Base-by-base conservation (phyloP, 345 rosid genomes). In the Fremontodendron californicum region DNA sequence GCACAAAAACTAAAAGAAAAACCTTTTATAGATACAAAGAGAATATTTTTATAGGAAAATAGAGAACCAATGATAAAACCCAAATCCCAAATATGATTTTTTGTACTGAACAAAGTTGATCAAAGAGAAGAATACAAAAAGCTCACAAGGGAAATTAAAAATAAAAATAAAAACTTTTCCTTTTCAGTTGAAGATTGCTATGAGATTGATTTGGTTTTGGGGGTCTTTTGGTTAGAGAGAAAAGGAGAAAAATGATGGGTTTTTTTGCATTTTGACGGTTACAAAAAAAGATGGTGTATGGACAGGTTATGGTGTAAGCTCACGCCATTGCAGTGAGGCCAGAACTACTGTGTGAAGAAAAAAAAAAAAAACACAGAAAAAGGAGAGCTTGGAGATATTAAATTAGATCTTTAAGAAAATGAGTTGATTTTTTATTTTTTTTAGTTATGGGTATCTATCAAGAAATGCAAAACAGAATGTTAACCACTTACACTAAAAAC, bases 301-400 rank as follows among this genome's bases (percentile, higher is more conserved):
- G 77, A 62, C 62, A 72, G 81, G 83, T 58, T 54, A 77, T 55
- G 49, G 84, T 78, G 69, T 64, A 71, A 76, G 78, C 81, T 78
- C 78, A 73, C 78, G 67, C 85, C 87, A 77, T 84, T 73, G 54
- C 78, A 74, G 77, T 46, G 78, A 79, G 86, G 77, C 27, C 80
- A 68, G 75, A 81, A 61, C 75, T 72, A 33, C 67, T 46, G 73
- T 49, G 79, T 9, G 48, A 35, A 35, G n/a, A n/a, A 13, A 45
- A 65, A 52, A 40, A 42, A 21, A 23, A 21, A 55, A 2, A 12
- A 19, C 5, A 9, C 3, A 51, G 21, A 23, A 13, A 73, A 19
- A 48, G 2, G 29, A 45, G 52, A 63, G 31, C 39, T 62, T 3
- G 71, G 52, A 21, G 39, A n/a, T 40, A n/a, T 29, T 29, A 27